Conservation (phyloP, 257 asterid species). For the Lantana camara region DNA sequence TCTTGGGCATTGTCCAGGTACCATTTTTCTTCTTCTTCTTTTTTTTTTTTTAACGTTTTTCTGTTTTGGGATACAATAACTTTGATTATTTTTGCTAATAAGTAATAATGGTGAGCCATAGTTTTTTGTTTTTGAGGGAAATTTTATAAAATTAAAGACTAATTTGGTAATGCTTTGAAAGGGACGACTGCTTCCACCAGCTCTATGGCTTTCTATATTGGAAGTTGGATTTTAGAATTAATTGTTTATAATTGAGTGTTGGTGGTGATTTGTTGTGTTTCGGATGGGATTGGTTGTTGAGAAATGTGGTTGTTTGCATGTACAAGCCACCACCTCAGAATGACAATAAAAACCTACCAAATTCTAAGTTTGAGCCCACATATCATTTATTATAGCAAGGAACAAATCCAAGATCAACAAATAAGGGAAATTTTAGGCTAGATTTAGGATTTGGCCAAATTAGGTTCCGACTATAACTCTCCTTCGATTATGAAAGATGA, state of each 20-base stretch:
- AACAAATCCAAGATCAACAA: constrained; percentile 7
- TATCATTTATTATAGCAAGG: neutral
- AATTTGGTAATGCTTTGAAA: too few species aligned
- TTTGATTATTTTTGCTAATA: constrained; percentile 13
- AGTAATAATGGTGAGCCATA: too few species aligned
- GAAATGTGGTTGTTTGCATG: constrained; percentile 18
- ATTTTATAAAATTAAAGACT: too few species aligned
- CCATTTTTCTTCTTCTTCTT: neutral
- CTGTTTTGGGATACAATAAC: neutral
- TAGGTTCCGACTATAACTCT: too few species aligned
- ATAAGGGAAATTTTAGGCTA: too few species aligned
- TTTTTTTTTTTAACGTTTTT: neutral
- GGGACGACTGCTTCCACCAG: too few species aligned
- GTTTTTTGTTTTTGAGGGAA: neutral
- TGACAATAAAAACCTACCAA: constrained; percentile 13
- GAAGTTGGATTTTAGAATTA: neutral
- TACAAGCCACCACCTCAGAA: neutral
- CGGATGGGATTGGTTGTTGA: constrained; percentile 30
- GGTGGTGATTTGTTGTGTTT: constrained; percentile 31
- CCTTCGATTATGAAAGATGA: too few species aligned
- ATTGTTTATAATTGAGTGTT: neutral
- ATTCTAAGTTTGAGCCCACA: constrained; percentile 3
- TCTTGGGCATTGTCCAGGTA: constrained; percentile 96
- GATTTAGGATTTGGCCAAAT: too few species aligned
- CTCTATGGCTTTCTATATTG: too few species aligned